Conservation (phyloP, 805 yeast genomes). For the Metschnikowia hibisci region DNA sequence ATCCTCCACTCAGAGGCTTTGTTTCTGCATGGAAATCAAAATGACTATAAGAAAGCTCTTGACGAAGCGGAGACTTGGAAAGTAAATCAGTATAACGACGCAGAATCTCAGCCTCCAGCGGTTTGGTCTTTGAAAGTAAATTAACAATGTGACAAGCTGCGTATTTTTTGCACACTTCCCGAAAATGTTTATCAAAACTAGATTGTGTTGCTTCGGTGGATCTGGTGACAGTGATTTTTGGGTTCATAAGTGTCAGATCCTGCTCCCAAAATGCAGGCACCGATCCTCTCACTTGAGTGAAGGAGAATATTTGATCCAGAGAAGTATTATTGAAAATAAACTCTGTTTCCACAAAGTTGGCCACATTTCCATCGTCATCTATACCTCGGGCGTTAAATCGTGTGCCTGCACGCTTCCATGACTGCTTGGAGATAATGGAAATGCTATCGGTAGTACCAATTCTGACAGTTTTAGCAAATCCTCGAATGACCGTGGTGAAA, state of each 20-base stretch:
- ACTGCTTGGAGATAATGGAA: slow-evolving; percentile 86
- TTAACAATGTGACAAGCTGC: slow-evolving; percentile 91
- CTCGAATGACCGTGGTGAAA: slow-evolving; percentile 88
- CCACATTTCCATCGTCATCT: slow-evolving; percentile 21
- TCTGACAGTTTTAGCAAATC: slow-evolving; percentile 80
- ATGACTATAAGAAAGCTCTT: slow-evolving; percentile 54
- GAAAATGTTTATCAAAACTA: slow-evolving; percentile 78
- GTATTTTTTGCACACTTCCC: slow-evolving; percentile 62
- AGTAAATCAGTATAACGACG: slow-evolving; percentile 62
- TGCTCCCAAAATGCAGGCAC: slow-evolving; percentile 98
- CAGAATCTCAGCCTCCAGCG: slow-evolving; percentile 71
- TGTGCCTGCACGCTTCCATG: slow-evolving; percentile 59
- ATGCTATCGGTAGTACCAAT: slow-evolving; percentile 44
- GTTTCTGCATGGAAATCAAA: slow-evolving; percentile 96
- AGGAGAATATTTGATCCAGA: slow-evolving; percentile 59
- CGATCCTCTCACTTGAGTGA: slow-evolving; percentile 89
- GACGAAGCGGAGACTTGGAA: slow-evolving; percentile 23
- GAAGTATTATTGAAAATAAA: slow-evolving; percentile 53
- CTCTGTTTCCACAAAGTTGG: slow-evolving; percentile 53
- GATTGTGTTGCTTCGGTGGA: slow-evolving; percentile 92
- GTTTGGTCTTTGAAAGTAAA: slow-evolving; percentile 67
- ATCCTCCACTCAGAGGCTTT: slow-evolving; percentile 69
- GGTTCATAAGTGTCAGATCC: slow-evolving; percentile 84
- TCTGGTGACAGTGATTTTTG: slow-evolving; percentile 85
- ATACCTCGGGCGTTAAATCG: slow-evolving; percentile 22